Evolutionary conservation across 2,329 filamentous ascomycete species (phyloP).

Genomic region (Fusarium pseudograminearum): DNA sequence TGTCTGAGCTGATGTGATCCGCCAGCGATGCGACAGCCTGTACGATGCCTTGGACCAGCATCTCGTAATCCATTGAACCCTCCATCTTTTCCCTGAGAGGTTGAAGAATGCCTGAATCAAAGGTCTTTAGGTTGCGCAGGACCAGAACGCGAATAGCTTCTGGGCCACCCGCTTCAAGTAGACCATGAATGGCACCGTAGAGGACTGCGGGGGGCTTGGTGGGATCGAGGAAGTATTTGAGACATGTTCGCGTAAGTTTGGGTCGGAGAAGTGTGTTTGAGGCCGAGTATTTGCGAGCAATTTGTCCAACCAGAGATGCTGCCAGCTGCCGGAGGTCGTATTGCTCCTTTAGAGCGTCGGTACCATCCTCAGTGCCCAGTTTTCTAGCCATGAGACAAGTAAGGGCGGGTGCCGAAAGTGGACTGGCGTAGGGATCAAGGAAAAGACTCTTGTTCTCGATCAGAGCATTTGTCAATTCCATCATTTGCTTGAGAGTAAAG

Average conservation of each 20-base stretch:
- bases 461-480: constrained; percentile 87
- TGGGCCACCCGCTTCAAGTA: constrained; percentile 79
- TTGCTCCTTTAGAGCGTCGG: constrained; percentile 69
- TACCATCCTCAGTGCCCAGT: constrained; percentile 70
- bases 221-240: constrained; percentile 92
- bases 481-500: constrained; percentile 90
- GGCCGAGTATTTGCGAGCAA: constrained; percentile 83
- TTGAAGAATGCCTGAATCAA: constrained; percentile 65
- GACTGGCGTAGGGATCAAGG: constrained; percentile 69
- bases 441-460: constrained; percentile 87
- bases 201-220: constrained; percentile 85
- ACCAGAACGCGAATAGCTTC: constrained; percentile 69
- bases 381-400: constrained; percentile 88
- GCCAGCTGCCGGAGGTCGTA: constrained; percentile 88
- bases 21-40: constrained; percentile 63
- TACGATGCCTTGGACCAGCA: constrained; percentile 67
- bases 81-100: constrained; percentile 66
- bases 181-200: constrained; percentile 87
- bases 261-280: constrained; percentile 86
- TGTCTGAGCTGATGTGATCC: constrained; percentile 49
- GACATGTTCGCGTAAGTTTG: constrained; percentile 89
- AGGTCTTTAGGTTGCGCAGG: constrained; percentile 66
- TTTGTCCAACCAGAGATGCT: constrained; percentile 81
- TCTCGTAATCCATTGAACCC: constrained; percentile 64
- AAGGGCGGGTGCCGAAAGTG: constrained; percentile 85